phyloP scores from a whole-genome alignment of 116 monocot genomes.

The Dioscorea cayenensis region DNA sequence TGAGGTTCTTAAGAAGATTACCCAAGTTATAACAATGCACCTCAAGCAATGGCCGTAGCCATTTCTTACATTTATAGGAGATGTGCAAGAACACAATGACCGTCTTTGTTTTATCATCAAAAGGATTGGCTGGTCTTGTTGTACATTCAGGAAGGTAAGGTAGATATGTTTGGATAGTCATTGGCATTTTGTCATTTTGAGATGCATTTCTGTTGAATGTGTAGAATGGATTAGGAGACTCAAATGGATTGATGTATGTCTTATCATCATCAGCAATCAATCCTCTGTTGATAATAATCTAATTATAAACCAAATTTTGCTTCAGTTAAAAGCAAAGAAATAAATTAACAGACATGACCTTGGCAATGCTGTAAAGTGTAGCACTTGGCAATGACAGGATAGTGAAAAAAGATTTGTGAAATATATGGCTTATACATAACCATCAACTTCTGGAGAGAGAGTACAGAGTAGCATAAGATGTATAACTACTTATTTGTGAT shows the following conservation, averaged over 20 bases:
- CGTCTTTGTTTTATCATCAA: not conserved
- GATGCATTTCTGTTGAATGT: not conserved
- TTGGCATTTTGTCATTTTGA: not conserved
- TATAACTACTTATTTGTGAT: no score
- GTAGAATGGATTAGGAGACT: not conserved
- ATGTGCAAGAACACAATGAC: conserved; percentile 75
- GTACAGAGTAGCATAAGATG: no score
- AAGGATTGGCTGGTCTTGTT: not conserved
- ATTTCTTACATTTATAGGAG: conserved; percentile 93
- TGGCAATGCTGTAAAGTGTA: no score
- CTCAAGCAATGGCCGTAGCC: conserved; percentile 91
- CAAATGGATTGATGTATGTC: not conserved
- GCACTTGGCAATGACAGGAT: no score
- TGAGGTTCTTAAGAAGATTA: not conserved
- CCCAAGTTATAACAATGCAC: conserved; percentile 14
- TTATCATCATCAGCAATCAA: not conserved
- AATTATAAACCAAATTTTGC: no score
- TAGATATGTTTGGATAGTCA: not conserved
- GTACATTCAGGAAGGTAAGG: not conserved
- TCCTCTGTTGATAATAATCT: no score
- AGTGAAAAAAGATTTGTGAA: no score
- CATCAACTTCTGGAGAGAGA: no score
- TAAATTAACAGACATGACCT: no score
- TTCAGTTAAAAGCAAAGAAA: no score
- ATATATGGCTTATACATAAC: no score